Evolutionary conservation across 176 grass and related monocot species (phyloP).

Genomic region (Phyllostachys edulis): DNA sequence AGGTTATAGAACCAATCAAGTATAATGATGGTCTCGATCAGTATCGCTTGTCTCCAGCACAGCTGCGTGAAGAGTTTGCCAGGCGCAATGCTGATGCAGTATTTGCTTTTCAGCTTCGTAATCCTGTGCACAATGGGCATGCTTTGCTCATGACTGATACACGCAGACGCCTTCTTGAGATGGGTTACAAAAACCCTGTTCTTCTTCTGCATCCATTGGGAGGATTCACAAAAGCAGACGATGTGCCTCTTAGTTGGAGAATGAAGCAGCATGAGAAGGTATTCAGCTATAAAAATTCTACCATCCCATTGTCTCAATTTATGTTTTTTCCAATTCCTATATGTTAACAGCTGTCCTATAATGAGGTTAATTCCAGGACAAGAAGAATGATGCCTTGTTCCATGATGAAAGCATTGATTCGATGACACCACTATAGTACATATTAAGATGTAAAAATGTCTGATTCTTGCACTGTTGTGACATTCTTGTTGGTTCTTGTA

Average conservation of each 20-base stretch:
- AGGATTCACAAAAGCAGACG: conserved; percentile 94
- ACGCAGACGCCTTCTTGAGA: conserved; percentile 71
- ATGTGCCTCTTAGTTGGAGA: conserved; percentile 89
- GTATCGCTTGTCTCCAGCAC: conserved; percentile 83
- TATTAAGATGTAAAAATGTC: not conserved
- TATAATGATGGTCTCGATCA: conserved; percentile 95
- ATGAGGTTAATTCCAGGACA: not conserved
- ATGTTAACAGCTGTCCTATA: not conserved
- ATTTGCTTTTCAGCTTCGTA: conserved; percentile 98
- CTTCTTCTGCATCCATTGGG: conserved; percentile 97
- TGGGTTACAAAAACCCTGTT: conserved; percentile 93
- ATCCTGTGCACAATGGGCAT: conserved; percentile 97
- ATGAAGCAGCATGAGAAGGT: conserved; percentile 99
- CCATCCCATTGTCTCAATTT: not conserved
- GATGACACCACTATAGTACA: not conserved
- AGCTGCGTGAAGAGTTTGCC: conserved; percentile 87
- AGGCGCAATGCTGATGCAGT: conserved; percentile 91
- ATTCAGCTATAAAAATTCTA: not conserved
- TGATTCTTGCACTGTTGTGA: conserved; percentile 6
- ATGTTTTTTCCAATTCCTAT: not conserved
- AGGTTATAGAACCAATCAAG: conserved; percentile 96
- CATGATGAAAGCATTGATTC: not conserved
- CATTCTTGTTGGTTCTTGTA: conserved; percentile 18
- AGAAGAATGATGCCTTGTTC: not conserved
- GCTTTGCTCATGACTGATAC: conserved; percentile 98